These are phyloP conservation scores for Colletotrichum magnum DNA, from an alignment of 2,329 filamentous ascomycete species.

Conservation along the genomic window DNA sequence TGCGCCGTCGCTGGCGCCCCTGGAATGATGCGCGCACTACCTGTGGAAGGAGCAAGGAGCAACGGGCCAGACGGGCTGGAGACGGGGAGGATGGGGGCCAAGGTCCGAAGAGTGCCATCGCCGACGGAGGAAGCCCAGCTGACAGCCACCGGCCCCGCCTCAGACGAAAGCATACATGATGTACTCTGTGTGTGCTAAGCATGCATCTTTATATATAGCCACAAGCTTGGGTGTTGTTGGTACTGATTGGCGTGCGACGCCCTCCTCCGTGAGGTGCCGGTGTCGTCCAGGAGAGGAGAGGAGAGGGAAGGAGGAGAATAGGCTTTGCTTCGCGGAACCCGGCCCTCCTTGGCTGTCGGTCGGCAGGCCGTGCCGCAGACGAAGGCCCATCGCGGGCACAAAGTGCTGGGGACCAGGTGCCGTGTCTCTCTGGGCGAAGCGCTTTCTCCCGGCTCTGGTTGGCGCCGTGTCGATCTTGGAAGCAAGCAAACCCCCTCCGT, in stretches of 20 bases:
- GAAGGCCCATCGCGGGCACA: conserved; percentile 1
- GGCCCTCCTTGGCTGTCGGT: conserved; percentile 21
- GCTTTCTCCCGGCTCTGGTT: conserved; percentile 4
- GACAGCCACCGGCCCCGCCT: conserved; percentile 25
- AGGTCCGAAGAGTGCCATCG: conserved; percentile 5
- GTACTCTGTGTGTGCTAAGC: not conserved
- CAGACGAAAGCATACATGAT: conserved; percentile 7
- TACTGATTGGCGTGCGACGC: not conserved
- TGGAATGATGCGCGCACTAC: conserved; percentile 3
- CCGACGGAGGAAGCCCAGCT: conserved; percentile 13
- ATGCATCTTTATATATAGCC: conserved; percentile 8
- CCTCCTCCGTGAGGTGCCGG: not conserved
- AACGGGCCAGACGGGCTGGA: conserved; percentile 1
- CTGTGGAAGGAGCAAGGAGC: not conserved
- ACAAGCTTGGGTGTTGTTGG: not conserved
- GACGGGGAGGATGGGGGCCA: conserved; percentile 17
- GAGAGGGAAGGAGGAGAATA: not conserved
- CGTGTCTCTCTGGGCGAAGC: conserved; percentile 7
- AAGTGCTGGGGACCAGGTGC: not conserved
- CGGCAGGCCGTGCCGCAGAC: conserved; percentile 23
- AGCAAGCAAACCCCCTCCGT: conserved; percentile 15
- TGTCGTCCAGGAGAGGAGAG: not conserved
- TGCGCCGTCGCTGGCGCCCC: not conserved
- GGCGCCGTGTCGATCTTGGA: conserved; percentile 21
- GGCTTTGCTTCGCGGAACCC: conserved; percentile 2